Evolutionary conservation across 306 rosid genomes (phyloP).

Genomic region (Acacia crassicarpa): DNA sequence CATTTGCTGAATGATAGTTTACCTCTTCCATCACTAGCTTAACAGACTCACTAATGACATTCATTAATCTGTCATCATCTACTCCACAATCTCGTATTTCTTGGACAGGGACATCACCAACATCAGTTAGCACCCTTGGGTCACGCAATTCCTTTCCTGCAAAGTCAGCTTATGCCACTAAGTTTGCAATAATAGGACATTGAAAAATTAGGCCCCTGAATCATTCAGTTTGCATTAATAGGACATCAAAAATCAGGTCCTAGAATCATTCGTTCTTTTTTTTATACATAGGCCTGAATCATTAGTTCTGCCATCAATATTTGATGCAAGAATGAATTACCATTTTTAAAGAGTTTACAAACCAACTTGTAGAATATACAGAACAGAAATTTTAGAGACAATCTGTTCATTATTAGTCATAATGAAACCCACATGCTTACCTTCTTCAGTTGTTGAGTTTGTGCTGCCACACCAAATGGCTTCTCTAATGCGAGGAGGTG

Average conservation of each 20-base stretch:
- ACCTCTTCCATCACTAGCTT: slow-evolving; percentile 98
- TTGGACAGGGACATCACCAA: slow-evolving; percentile 95
- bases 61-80: slow-evolving; percentile 84
- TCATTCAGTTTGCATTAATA: slow-evolving; percentile 19
- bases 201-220: slow-evolving; percentile 1
- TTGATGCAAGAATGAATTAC: slow-evolving; percentile 4
- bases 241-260: not conserved
- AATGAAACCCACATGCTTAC: slow-evolving; percentile 38
- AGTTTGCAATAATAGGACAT: slow-evolving; percentile 18
- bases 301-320: not conserved
- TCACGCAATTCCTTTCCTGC: slow-evolving; percentile 81
- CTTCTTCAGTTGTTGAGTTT: slow-evolving; percentile 91
- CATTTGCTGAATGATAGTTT: slow-evolving; percentile 14
- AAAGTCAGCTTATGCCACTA: slow-evolving; percentile 23
- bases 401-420: slow-evolving; percentile 5
- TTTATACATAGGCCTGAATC: too few relatives aligned
- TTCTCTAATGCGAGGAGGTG: slow-evolving; percentile 94
- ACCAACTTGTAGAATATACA: not conserved
- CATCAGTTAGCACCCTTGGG: slow-evolving; percentile 87
- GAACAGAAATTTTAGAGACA: not conserved
- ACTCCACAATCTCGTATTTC: slow-evolving; percentile 94
- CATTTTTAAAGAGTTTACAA: slow-evolving; percentile 5
- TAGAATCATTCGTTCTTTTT: slow-evolving; percentile 21
- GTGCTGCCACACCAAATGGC: slow-evolving; percentile 99
- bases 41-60: slow-evolving; percentile 84